Evolutionary conservation across 306 rosid species (phyloP).

Genomic region (Vigna hirtella): DNA sequence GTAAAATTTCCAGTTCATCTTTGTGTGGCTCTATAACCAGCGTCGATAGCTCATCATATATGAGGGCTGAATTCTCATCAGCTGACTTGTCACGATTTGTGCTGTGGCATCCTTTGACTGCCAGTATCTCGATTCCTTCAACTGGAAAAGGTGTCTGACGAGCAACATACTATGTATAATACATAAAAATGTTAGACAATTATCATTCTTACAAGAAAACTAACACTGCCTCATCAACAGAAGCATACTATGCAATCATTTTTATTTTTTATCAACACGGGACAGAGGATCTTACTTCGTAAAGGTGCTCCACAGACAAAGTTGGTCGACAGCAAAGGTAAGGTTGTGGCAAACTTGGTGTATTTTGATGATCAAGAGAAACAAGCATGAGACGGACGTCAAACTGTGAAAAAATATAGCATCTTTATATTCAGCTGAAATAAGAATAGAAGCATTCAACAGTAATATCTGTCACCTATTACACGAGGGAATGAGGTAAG

Average conservation of each 20-base stretch:
- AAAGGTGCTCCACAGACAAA: slow-evolving; percentile 71
- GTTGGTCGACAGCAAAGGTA: slow-evolving; percentile 89
- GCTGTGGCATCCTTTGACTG: slow-evolving; percentile 53
- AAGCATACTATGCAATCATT: slow-evolving; percentile 15
- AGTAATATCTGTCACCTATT: slow-evolving; percentile 27
- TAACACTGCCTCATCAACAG: slow-evolving; percentile 19
- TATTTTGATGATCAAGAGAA: slow-evolving; percentile 67
- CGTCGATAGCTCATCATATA: slow-evolving; percentile 46
- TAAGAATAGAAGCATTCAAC: slow-evolving; percentile 36
- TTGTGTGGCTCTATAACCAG: slow-evolving; percentile 58
- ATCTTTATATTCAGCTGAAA: slow-evolving; percentile 35
- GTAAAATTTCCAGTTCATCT: slow-evolving; percentile 70
- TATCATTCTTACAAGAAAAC: slow-evolving; percentile 7
- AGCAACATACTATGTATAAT: slow-evolving; percentile 68
- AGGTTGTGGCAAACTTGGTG: slow-evolving; percentile 76
- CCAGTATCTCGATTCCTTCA: slow-evolving; percentile 80
- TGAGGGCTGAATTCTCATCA: slow-evolving; percentile 32
- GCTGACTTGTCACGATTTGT: slow-evolving; percentile 44
- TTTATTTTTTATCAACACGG: background rate
- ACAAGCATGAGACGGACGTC: slow-evolving; percentile 80
- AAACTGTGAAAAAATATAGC: slow-evolving; percentile 59
- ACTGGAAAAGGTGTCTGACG: slow-evolving; percentile 61
- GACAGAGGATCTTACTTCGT: slow-evolving; percentile 66
- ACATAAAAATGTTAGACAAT: slow-evolving; percentile 36
- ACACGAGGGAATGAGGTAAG: background rate